Evolutionary conservation across 129 eudicot species (phyloP).

Genomic region (Arctium lappa): DNA sequence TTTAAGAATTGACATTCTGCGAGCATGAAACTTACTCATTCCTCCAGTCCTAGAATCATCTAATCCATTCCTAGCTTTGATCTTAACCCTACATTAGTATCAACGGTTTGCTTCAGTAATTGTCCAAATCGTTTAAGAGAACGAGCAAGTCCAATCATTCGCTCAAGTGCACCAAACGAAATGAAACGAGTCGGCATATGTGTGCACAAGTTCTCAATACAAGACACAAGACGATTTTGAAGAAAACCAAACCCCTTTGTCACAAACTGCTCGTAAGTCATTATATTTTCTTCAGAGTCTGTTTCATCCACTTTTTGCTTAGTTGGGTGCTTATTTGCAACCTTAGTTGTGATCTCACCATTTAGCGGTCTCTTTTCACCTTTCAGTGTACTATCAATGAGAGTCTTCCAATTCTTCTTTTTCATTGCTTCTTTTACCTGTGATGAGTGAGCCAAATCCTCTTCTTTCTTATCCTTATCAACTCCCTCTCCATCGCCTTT

Average conservation of each 20-base stretch:
- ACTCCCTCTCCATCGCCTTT: not conserved
- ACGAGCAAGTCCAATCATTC: conserved; percentile 27
- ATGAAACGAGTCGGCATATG: conserved; percentile 65
- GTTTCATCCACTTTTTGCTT: conserved; percentile 2
- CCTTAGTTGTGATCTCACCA: not conserved
- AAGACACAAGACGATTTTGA: conserved; percentile 27
- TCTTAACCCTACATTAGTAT: conserved; percentile 13
- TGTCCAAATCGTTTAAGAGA: conserved; percentile 27
- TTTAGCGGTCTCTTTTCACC: not conserved
- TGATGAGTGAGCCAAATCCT: not conserved
- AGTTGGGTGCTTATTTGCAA: not conserved
- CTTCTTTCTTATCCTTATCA: not conserved
- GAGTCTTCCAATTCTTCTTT: conserved; percentile 2
- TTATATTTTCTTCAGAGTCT: not conserved
- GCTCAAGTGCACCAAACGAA: conserved; percentile 20
- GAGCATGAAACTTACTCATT: not conserved
- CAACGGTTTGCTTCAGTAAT: conserved; percentile 1
- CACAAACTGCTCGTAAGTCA: conserved; percentile 52
- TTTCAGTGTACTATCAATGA: conserved; percentile 1
- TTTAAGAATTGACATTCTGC: not conserved
- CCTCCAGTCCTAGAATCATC: not conserved
- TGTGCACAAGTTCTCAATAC: conserved; percentile 43
- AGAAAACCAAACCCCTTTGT: conserved; percentile 11
- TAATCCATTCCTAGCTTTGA: not conserved
- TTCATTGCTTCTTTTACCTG: not conserved